Conservation (phyloP, 2,329 filamentous ascomycete genomes). For the Sarocladium kiliense region DNA sequence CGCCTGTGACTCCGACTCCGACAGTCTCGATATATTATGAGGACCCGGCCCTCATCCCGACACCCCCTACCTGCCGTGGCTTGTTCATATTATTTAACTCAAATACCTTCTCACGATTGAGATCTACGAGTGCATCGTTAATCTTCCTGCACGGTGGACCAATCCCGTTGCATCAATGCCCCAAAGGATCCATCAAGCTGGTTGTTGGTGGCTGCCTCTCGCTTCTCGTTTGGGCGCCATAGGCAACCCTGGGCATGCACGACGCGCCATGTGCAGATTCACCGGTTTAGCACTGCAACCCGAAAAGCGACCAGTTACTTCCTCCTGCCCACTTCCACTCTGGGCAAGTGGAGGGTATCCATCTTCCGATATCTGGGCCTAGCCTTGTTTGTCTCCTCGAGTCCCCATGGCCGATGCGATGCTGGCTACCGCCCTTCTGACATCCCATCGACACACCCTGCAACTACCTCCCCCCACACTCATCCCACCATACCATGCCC, state of each 20-base stretch:
- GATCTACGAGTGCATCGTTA: not conserved
- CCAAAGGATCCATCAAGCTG: not conserved
- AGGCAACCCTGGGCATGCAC: not conserved
- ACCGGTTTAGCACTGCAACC: conserved; percentile 8
- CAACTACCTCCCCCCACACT: not conserved
- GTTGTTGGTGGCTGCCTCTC: not conserved
- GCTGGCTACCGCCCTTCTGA: not conserved
- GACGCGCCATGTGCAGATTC: not conserved
- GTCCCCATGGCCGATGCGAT: not conserved
- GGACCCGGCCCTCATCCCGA: not conserved
- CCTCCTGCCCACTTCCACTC: not conserved
- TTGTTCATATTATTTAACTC: not conserved
- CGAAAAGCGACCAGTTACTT: not conserved
- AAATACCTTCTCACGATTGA: not conserved
- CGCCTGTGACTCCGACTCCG: not conserved
- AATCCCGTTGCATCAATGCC: not conserved
- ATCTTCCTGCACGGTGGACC: not conserved
- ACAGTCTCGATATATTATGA: not conserved
- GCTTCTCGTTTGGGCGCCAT: not conserved
- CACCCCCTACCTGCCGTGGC: not conserved
- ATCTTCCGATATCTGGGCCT: not conserved
- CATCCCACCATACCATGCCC: not conserved
- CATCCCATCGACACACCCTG: not conserved
- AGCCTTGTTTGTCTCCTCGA: not conserved
- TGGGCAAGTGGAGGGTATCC: not conserved